Percentiles rank a stretch among this genome's conserved stretches.
These are phyloP conservation scores for Wickerhamomyces sp. DNA, from an alignment of 1,139 yeast species.

Conservation along the genomic window DNA sequence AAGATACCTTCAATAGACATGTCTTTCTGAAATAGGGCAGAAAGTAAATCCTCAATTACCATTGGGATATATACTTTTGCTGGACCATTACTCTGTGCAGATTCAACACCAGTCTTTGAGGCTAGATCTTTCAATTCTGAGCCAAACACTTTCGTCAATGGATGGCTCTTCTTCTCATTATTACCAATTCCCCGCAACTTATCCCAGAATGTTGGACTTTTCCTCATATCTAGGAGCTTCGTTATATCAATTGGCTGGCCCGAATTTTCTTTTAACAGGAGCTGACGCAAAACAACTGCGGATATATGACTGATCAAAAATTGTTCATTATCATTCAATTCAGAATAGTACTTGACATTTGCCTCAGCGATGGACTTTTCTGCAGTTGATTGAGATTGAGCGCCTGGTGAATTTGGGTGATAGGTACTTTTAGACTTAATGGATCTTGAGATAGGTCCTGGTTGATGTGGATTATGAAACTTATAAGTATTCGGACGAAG, in stretches of 20 bases:
- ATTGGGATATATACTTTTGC: constrained; percentile 76
- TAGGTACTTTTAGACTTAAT: constrained; percentile 21
- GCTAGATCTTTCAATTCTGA: constrained; percentile 68
- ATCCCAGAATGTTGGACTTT: constrained; percentile 70
- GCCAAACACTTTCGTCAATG: constrained; percentile 62
- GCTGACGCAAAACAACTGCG: constrained; percentile 51
- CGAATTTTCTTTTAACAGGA: constrained; percentile 27
- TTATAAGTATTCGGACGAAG: constrained; percentile 82
- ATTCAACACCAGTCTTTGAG: constrained; percentile 75
- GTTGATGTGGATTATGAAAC: constrained; percentile 45
- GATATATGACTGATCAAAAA: constrained; percentile 65
- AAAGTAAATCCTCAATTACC: constrained; percentile 78
- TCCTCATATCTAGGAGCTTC: constrained; percentile 50
- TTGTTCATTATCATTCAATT: constrained; percentile 57
- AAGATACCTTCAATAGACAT: constrained; percentile 97
- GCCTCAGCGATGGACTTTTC: constrained; percentile 7
- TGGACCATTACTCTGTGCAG: constrained; percentile 86
- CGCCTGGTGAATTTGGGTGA: constrained; percentile 14
- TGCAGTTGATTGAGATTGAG: constrained; percentile 8
- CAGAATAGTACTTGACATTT: constrained; percentile 53
- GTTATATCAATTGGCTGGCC: constrained; percentile 47
- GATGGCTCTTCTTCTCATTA: constrained; percentile 27
- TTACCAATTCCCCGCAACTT: constrained; percentile 40
- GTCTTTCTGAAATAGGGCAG: constrained; percentile 84
- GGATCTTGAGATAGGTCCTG: constrained; percentile 34